Evolutionary conservation across 2,329 filamentous ascomycete genomes (phyloP), one percentile per base, ranked within the genome.

Genomic region (Trichoderma afroharzianum): DNA sequence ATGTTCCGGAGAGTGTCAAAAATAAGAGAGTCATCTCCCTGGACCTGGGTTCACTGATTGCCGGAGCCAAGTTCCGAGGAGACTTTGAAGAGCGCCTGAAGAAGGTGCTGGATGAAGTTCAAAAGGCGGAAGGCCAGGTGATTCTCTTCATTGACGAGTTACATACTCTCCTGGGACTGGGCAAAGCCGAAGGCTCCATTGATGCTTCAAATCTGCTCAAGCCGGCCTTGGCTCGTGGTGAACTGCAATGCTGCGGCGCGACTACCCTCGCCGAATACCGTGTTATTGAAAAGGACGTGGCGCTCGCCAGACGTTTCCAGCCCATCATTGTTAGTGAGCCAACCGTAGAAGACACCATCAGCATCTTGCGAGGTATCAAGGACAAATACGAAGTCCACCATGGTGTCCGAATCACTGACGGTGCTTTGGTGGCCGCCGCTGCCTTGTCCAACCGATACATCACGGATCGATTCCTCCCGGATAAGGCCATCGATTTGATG

Each of bases 331-430:
- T 99, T n/a, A 93, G 91, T 72, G 96, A 99, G 77, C 96, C 96
- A 0, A 91, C 90, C 0, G 95, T 98, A 0, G 90, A 93, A 75
- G 95, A 98, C 75, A 98, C 96, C 0, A 95, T 99, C 73, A 97
- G 94, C 64, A 98, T 99, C 71, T 85, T 99, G 1, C 90, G 96
- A 78, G 96, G 95, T 63, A 98, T 99, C 84, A 98, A 98, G 79
- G 95, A 98, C 78, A 93, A 94, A 75, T 99, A 99, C 78, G 96
- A 98, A 80, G 93, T 98, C 0, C 96, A 98, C 75, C 96, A 99
- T 78, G 95, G 96, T 82, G 95, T 98, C 0, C 88, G 95, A 68
- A 98, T 99, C 75, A 97, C 94, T 0, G 96, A 98, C 77, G 92
- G 92, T 2, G 94, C 96, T 7, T 84, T 98, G 12, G 95, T 99